A percentile compares a stretch with the other conserved stretches of the same genome.
These are phyloP conservation scores for Cornus florida DNA, from an alignment of 148 eudicot species.

Conservation along the genomic window DNA sequence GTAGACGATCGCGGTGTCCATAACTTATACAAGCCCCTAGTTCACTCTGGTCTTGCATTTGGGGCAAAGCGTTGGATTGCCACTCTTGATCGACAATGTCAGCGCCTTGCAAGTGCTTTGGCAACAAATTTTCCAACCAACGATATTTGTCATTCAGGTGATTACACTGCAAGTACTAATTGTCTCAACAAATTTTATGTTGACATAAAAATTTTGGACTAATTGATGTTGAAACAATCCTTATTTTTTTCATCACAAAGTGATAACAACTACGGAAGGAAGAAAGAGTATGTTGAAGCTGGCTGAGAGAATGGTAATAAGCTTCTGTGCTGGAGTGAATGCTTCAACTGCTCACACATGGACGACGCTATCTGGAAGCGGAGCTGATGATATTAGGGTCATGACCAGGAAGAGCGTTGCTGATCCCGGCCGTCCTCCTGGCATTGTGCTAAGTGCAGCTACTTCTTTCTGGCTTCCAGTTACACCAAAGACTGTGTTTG, in stretches of 20 bases:
- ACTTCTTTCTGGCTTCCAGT: slow-evolving; percentile 55
- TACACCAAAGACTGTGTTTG: slow-evolving; percentile 42
- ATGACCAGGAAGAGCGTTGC: slow-evolving; percentile 41
- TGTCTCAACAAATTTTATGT: not conserved
- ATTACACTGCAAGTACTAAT: not conserved
- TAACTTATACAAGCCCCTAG: slow-evolving; percentile 31
- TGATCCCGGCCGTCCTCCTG: slow-evolving; percentile 42
- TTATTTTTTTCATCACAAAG: not conserved
- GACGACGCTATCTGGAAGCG: slow-evolving; percentile 34
- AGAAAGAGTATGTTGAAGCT: slow-evolving; percentile 44
- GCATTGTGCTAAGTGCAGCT: slow-evolving; percentile 40
- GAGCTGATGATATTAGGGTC: slow-evolving; percentile 38
- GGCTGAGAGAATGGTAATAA: slow-evolving; percentile 48
- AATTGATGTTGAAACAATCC: not conserved
- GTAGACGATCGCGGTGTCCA: slow-evolving; percentile 33
- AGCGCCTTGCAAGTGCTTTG: slow-evolving; percentile 38
- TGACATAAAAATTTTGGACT: not conserved
- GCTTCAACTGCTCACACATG: slow-evolving; percentile 35
- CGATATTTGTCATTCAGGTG: slow-evolving; percentile 15
- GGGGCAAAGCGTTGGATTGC: slow-evolving; percentile 56
- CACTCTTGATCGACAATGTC: slow-evolving; percentile 36
- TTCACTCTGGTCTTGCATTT: slow-evolving; percentile 38
- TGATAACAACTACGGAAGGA: slow-evolving; percentile 29
- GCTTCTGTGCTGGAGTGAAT: slow-evolving; percentile 40
- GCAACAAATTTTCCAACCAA: slow-evolving; percentile 22